Evolutionary conservation across 1,139 yeast species (phyloP), one percentile per base, ranked within the genome.

Genomic region (Dujonia santamariae): DNA sequence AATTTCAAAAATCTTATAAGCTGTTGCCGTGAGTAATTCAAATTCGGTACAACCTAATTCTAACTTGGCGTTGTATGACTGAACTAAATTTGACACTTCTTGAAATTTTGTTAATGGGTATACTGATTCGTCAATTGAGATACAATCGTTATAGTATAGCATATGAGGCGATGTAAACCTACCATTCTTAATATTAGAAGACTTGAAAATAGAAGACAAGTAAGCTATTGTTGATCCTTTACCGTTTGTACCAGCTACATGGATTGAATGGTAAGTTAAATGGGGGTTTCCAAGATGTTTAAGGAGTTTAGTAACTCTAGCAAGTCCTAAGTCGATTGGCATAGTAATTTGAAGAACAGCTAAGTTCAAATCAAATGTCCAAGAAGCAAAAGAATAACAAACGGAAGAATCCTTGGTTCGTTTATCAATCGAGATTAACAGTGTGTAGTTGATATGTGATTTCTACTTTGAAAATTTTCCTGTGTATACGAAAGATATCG

Each of bases 191-290:
- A 77, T 59, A 5, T 64, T 58, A 21, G 78, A 66, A 27, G 64
- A 49, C 6, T 75, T 62, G 14, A 86, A 59, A 7, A 83, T 67
- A 17, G 87, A 75, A 3, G 88, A 70, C 7, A 88, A 44, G 51
- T 86, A 87, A 0, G 96, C 80, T 39, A 94, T 78, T 0, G 88
- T 86, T 0, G 96, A 86, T 0, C 97, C 97, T 51, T 90, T 90
- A 0, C 97, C 97, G 52, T 90, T 90, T 4, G 97, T 90, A 0
- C 97, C 97, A 0, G 96, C 96, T 8, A 90, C 71, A 53, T 90
- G 97, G 5, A 90, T 62, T 1, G 88, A 77, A 42, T 76, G 75
- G 53, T 77, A 77, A 2, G 59, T 42, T 13, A 55, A 51, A 31
- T 86, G 95, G 0, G 96, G 96, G 47, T 77, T 73, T 0, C 87